Base-by-base conservation (phyloP, 2,329 filamentous ascomycete species). In the Ceratocystis papillata region DNA sequence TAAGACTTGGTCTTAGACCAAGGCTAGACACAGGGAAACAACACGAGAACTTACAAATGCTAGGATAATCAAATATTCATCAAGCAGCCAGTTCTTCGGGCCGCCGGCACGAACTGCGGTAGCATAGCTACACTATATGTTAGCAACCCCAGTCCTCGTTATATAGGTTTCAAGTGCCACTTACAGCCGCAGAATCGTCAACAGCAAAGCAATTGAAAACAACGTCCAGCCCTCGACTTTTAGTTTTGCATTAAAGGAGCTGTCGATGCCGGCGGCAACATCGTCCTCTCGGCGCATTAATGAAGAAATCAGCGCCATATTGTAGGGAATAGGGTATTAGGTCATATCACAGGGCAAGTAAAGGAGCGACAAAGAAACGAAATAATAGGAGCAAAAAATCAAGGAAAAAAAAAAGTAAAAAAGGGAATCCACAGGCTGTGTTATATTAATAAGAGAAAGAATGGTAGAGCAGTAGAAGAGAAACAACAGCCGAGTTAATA, bases 11-110 rank as follows among this genome's bases (percentile, higher is more conserved):
- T 25, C 22, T 3, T 4, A 15, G 10, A 2, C 48, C 12, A 12
- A 10, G 22, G 5, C 22, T 22, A 15, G 17, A 17, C 17, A 7
- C 28, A 4, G 22, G 53, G 3, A 20, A 15, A 1, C 25, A 8
- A n/a, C 25, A 15, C 53, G 2, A 6, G 28, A 7, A 65, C 66
- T 63, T 65, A 67, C 66, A 67, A 65, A 67, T 44, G 66, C 63
- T 1, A 65, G 17, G 20, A 67, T 50, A 8, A 63, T 63, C 4
- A 67, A 61, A n/a, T 65, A 67, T 46, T 67, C 66, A 44, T 67
- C 66, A 8, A 67, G 37, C n/a, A 67, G 63, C 66, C 66, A 67
- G 63, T 67, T 59, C 30, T 48, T 62, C 12, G 66, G 66, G 28
- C 66, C 63, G 59, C 66, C 66, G 60, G 63, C 63, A 22, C 66